Evolutionary conservation across 2,329 filamentous ascomycete species (phyloP).

Genomic region (Akanthomyces lecanii): DNA sequence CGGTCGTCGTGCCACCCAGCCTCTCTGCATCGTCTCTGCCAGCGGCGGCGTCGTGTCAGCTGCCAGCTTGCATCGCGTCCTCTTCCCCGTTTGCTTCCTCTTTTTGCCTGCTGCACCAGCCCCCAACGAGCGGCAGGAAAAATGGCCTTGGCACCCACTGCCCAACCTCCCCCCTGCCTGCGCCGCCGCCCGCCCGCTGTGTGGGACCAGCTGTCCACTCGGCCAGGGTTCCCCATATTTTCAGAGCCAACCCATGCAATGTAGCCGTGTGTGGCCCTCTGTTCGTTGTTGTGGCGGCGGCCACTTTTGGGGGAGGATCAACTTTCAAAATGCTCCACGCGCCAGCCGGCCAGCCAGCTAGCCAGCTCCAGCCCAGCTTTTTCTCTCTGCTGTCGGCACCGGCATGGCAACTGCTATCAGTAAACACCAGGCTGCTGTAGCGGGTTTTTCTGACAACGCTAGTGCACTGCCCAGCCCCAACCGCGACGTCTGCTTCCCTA

Average conservation of each 20-base stretch:
- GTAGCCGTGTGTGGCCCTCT: neutral
- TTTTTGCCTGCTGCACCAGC: too few species aligned
- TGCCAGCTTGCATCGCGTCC: too few species aligned
- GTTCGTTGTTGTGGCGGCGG: too few species aligned
- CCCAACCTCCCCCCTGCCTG: neutral
- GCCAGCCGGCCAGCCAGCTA: neutral
- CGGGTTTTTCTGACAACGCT: neutral
- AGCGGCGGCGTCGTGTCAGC: too few species aligned
- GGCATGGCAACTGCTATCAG: neutral
- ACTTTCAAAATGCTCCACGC: too few species aligned
- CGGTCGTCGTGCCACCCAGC: neutral
- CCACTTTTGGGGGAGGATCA: too few species aligned
- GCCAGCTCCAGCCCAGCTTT: neutral
- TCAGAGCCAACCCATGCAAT: slow-evolving; percentile 5
- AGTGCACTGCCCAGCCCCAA: neutral
- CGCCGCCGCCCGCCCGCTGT: neutral
- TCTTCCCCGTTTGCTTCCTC: too few species aligned
- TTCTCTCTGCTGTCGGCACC: neutral
- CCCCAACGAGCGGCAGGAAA: too few species aligned
- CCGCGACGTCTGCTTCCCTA: neutral
- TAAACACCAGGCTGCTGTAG: neutral
- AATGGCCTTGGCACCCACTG: neutral
- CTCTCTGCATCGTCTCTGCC: too few species aligned
- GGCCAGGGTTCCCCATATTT: slow-evolving; percentile 14
- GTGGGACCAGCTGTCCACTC: neutral